These are phyloP conservation scores for Peniophora sp. DNA, from an alignment of 1,284 basidiomycete genomes.

Conservation along the genomic window DNA sequence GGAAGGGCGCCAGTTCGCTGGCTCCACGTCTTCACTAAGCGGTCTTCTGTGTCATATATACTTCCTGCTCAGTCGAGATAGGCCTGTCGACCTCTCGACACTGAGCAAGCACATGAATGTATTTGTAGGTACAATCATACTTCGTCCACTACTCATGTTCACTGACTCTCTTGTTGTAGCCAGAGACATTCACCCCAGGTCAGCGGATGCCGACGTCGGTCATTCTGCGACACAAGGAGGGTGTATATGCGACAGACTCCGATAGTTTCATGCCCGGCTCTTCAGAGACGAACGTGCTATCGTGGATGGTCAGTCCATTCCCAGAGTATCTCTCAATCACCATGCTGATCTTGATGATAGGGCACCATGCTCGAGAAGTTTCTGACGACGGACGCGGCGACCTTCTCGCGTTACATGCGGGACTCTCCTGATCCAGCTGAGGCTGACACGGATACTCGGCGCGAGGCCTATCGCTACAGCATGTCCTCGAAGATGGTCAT, in stretches of 20 bases:
- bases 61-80: constrained; percentile 68
- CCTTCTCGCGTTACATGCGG: constrained; percentile 62
- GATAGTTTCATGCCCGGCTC: constrained; percentile 40
- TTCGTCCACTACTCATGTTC: too few species aligned
- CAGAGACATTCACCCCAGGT: constrained; percentile 66
- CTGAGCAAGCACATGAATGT: constrained; percentile 35
- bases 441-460: constrained; percentile 28
- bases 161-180: constrained; percentile 28
- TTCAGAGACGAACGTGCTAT: constrained; percentile 65
- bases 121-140: too few species aligned
- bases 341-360: constrained; percentile 26
- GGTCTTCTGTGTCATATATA: constrained; percentile 85
- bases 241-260: constrained; percentile 77
- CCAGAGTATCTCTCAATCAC: constrained; percentile 2
- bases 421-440: constrained; percentile 24
- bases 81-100: constrained; percentile 47
- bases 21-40: constrained; percentile 90
- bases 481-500: constrained; percentile 81
- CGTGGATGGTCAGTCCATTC: constrained; percentile 57
- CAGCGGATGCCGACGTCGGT: constrained; percentile 78
- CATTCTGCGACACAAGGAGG: constrained; percentile 54
- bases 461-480: constrained; percentile 79
- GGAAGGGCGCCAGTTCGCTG: constrained; percentile 62
- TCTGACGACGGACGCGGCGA: constrained; percentile 59
- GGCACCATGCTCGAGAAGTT: constrained; percentile 89